Conservation (phyloP, 495 filamentous ascomycete genomes). For the Talaromyces trachyspermus region DNA sequence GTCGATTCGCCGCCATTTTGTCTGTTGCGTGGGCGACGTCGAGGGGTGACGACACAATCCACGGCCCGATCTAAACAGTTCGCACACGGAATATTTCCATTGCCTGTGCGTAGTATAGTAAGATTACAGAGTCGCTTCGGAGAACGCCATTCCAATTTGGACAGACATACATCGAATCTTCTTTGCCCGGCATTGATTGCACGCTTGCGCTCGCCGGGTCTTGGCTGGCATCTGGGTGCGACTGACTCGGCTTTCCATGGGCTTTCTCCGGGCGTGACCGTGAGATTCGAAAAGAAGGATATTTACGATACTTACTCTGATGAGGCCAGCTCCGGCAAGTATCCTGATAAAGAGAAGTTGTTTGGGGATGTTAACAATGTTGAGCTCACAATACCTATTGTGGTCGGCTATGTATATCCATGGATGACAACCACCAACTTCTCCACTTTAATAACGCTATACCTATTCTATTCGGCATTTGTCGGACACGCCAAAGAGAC, state of each 20-base stretch:
- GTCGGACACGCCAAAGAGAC: neutral
- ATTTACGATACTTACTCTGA: neutral
- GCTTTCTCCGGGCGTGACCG: neutral
- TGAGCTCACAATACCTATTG: neutral
- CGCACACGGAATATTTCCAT: neutral
- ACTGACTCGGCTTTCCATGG: neutral
- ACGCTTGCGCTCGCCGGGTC: neutral
- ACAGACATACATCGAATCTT: neutral
- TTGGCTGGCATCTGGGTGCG: neutral
- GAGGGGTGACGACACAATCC: neutral
- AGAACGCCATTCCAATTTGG: neutral
- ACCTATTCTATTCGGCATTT: conserved; percentile 2
- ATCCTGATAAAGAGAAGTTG: neutral
- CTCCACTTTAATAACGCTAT: neutral
- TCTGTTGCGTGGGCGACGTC: neutral
- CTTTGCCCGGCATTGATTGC: neutral
- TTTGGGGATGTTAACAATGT: neutral
- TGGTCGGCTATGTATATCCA: neutral
- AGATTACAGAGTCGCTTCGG: neutral
- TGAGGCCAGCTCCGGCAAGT: neutral
- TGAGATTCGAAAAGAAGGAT: neutral
- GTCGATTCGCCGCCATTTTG: neutral
- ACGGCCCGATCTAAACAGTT: neutral
- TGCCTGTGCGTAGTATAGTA: neutral
- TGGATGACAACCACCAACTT: neutral